These are phyloP conservation scores for Globisporangium paroecandrum DNA, from an alignment of 352 stramenopile genomes.

Conservation along the genomic window DNA sequence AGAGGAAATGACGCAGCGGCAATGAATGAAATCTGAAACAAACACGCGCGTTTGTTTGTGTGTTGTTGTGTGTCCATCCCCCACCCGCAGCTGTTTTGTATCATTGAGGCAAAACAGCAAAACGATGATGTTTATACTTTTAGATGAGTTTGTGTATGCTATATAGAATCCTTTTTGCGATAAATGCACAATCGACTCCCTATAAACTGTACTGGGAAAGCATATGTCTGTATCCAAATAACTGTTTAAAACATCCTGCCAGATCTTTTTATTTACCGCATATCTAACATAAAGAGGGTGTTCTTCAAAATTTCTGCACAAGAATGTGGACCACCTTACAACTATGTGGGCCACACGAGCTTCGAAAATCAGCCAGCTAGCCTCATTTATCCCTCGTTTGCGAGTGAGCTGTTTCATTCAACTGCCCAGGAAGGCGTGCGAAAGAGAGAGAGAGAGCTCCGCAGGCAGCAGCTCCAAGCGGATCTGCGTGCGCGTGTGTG, in stretches of 20 bases:
- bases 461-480: not conserved
- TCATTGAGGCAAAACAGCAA: not conserved
- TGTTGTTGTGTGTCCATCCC: not conserved
- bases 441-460: not conserved
- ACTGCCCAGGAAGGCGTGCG: not conserved
- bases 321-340: not conserved
- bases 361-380: slow-evolving; percentile 2
- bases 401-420: not conserved
- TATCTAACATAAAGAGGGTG: too few relatives aligned
- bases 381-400: not conserved
- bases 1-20: not conserved
- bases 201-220: not conserved
- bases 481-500: not conserved
- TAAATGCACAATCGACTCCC: not conserved
- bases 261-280: not conserved
- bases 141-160: not conserved
- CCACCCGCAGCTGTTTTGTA: not conserved
- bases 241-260: not conserved
- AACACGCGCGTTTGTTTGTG: not conserved
- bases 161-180: not conserved
- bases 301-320: too few relatives aligned
- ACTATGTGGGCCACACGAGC: not conserved
- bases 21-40: slow-evolving; percentile 8
- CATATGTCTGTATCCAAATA: not conserved
- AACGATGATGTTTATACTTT: not conserved